Percentiles rank a stretch among this genome's conserved stretches.
Conservation (phyloP, 1,139 yeast genomes). For the Suhomyces bribrorum region DNA sequence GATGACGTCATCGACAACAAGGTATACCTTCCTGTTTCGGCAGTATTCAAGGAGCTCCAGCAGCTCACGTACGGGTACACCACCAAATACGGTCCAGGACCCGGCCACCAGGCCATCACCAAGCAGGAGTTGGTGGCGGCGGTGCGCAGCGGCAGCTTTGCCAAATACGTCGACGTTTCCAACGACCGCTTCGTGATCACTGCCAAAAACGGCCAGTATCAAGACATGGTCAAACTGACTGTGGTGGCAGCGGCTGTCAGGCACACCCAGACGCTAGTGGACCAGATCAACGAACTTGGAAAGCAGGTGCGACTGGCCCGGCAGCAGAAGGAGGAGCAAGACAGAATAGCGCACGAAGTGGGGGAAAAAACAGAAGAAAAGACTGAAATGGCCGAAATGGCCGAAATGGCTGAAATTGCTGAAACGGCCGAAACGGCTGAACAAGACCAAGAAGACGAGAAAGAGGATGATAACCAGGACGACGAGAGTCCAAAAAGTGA, state of each 20-base stretch:
- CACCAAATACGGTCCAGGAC: conserved; percentile 4
- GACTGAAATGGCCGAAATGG: neutral
- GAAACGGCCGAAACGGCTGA: conserved; percentile 6
- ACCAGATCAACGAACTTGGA: conserved; percentile 30
- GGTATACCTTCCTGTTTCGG: conserved; percentile 19
- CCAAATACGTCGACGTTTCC: conserved; percentile 22
- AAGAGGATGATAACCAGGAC: conserved; percentile 5
- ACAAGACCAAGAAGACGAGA: conserved; percentile 1
- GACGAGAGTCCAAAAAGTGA: conserved; percentile 4
- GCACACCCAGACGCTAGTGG: conserved; percentile 29
- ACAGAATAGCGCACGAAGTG: neutral
- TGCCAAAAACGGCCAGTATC: conserved; percentile 18
- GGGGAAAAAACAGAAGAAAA: conserved; percentile 2
- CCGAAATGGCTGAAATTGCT: conserved; percentile 5
- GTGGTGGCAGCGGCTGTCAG: conserved; percentile 27
- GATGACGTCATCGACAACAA: conserved; percentile 13
- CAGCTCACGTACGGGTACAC: conserved; percentile 16
- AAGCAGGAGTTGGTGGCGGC: conserved; percentile 13
- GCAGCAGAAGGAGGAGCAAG: neutral
- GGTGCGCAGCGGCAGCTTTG: conserved; percentile 16
- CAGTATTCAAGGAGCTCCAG: conserved; percentile 23
- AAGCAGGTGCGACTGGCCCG: conserved; percentile 1
- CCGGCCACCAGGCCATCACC: conserved; percentile 8
- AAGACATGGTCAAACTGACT: conserved; percentile 24
- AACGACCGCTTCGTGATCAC: conserved; percentile 22